A percentile compares a stretch with the other conserved stretches of the same genome.
Conservation (phyloP, 2,329 filamentous ascomycete species). For the Aspergillus alliaceus region DNA sequence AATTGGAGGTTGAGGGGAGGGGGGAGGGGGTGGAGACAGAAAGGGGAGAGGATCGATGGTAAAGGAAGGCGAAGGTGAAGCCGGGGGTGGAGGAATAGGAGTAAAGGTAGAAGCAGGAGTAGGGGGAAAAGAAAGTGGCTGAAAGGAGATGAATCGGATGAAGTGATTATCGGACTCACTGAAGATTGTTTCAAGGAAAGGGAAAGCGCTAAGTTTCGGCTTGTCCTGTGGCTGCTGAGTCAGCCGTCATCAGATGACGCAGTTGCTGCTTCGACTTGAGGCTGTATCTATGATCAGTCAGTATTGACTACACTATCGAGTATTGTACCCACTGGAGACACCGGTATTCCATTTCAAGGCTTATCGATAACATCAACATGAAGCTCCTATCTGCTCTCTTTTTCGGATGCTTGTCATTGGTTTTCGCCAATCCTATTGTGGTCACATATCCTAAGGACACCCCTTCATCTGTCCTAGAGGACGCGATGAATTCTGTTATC, state of each 20-base stretch:
- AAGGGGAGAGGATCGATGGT: neutral
- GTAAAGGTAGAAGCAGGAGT: no score
- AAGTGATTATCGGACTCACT: neutral
- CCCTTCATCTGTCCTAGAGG: slow-evolving; percentile 65
- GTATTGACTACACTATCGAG: no score
- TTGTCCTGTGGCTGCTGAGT: neutral
- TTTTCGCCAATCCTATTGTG: slow-evolving; percentile 73
- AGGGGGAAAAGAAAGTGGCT: no score
- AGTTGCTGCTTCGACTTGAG: neutral
- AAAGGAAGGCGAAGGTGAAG: slow-evolving; percentile 17
- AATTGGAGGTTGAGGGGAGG: neutral
- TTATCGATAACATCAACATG: slow-evolving; percentile 54
- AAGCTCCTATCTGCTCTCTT: slow-evolving; percentile 62
- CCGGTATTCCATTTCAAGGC: neutral
- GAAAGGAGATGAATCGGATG: neutral
- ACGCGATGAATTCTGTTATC: slow-evolving; percentile 70
- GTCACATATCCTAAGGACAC: slow-evolving; percentile 73
- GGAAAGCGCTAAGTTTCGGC: neutral
- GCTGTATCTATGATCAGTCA: no score
- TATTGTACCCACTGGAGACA: neutral
- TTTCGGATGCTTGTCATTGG: slow-evolving; percentile 59
- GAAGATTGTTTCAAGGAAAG: neutral
- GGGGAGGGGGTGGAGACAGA: neutral
- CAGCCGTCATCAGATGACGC: neutral
- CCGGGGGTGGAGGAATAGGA: no score